These are phyloP conservation scores for Globisporangium splendens DNA, from an alignment of 352 stramenopile genomes.

Conservation along the genomic window DNA sequence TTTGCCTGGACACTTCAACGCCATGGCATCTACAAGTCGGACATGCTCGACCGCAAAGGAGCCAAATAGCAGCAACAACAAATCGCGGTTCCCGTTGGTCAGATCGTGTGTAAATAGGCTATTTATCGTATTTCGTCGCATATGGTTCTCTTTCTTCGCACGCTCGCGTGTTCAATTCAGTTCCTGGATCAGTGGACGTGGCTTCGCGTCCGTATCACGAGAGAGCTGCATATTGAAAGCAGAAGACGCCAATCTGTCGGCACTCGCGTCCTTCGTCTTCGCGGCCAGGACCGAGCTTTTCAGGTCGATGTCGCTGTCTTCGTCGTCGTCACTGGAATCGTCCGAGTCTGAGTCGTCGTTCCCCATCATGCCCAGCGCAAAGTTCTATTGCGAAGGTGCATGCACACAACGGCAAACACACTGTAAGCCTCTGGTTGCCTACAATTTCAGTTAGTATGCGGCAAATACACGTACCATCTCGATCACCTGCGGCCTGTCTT, in stretches of 20 bases:
- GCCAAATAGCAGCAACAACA: not conserved
- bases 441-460: not conserved
- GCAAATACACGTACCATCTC: constrained; percentile 58
- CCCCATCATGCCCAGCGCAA: constrained; percentile 69
- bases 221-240: constrained; percentile 33
- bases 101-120: not conserved
- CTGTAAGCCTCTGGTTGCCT: too few relatives aligned
- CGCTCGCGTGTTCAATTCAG: constrained; percentile 32
- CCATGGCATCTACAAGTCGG: too few relatives aligned
- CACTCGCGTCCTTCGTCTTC: not conserved
- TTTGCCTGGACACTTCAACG: too few relatives aligned
- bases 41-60: too few relatives aligned
- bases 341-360: constrained; percentile 23
- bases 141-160: not conserved
- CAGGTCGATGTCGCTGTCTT: constrained; percentile 25
- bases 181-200: constrained; percentile 68
- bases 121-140: not conserved
- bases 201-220: constrained; percentile 29
- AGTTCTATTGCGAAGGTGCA: constrained; percentile 41
- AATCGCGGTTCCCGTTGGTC: not conserved
- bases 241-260: constrained; percentile 5
- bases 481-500: constrained; percentile 48
- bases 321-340: constrained; percentile 22
- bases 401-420: not conserved
- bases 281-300: constrained; percentile 5